Base-by-base conservation (phyloP, 768 basidiomycete genomes). In the Roridomyces roridus region DNA sequence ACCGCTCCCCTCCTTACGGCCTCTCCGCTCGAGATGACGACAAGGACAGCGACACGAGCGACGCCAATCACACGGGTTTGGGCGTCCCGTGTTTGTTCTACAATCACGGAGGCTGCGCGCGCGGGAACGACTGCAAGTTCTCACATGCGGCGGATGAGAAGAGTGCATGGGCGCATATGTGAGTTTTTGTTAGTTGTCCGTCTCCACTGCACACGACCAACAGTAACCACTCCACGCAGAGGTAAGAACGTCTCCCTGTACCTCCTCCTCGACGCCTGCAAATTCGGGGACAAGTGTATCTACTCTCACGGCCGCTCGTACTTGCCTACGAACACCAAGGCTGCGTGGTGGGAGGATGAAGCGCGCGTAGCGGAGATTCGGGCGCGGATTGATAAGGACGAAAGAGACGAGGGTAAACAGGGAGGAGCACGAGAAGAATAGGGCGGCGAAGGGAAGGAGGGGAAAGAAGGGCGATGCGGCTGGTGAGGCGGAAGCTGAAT, bases 221-320 rank as follows among this genome's bases (percentile, higher is more conserved):
- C 34, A 35, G 1, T n/a, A 23, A 18, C 24, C 12, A 17, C 14
- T 20, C 48, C 31, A 10, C 10, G 9, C 48, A 50, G 48, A 5
- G 76, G 77, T 5, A 69, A 73, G 46, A 79, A 80, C 48, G 77
- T 80, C 17, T 80, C 77, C 55, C 35, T 70, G 8, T 70, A 70
- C 57, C 72, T 66, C 57, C 59, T 78, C 20, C 59, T 77, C 17
- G 70, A 67, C 9, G 31, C 51, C 5, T 77, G 78, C 69, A 70
- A 68, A 55, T 77, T 73, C 60, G 67, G 66, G 26, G 54, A 59
- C 8, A 67, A 64, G 28, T 79, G 77, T 59, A 67, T 62, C 9
- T 78, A 79, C 49, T 44, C 67, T 47, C 78, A 80, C 55, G 46
- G 31, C 14, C 21, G 48, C 28, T 24, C 26, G 39, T 46, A 20